A percentile compares a stretch with the other conserved stretches of the same genome.
Evolutionary conservation across 2,329 filamentous ascomycete genomes (phyloP).

Genomic region (Cordyceps tenuipes): DNA sequence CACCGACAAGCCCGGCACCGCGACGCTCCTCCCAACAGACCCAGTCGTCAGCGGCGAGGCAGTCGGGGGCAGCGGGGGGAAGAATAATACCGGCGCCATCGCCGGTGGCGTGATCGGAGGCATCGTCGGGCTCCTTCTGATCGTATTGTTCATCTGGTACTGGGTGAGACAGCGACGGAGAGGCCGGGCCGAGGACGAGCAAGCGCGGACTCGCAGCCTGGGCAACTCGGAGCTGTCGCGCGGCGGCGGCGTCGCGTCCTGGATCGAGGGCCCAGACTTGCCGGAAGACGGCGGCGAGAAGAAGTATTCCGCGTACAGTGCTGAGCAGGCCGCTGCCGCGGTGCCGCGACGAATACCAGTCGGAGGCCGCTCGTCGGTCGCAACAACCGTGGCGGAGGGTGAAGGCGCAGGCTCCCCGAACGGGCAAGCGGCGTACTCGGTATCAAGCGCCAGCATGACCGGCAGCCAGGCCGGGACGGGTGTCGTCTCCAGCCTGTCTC

Average conservation of each 20-base stretch:
- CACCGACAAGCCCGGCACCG: conserved; percentile 5
- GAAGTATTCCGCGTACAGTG: background rate
- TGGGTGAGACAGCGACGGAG: background rate
- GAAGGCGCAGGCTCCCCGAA: background rate
- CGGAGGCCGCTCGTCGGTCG: background rate
- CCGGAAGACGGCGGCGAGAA: background rate
- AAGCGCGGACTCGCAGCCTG: background rate
- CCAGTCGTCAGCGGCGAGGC: background rate
- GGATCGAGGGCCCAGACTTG: background rate
- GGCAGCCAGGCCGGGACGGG: background rate
- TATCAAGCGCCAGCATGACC: background rate
- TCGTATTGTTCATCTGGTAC: background rate
- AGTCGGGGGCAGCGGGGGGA: background rate
- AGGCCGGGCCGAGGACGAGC: background rate
- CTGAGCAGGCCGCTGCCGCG: background rate
- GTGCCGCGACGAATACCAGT: background rate
- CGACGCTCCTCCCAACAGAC: background rate
- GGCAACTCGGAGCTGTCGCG: background rate
- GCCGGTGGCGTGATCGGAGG: background rate
- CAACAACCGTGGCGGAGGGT: background rate
- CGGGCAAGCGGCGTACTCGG: background rate
- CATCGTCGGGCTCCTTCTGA: background rate
- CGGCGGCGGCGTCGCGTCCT: background rate
- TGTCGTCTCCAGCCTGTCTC: background rate
- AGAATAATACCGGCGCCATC: background rate